Conservation (phyloP, 148 eudicot species). For the Talinum fruticosum region DNA sequence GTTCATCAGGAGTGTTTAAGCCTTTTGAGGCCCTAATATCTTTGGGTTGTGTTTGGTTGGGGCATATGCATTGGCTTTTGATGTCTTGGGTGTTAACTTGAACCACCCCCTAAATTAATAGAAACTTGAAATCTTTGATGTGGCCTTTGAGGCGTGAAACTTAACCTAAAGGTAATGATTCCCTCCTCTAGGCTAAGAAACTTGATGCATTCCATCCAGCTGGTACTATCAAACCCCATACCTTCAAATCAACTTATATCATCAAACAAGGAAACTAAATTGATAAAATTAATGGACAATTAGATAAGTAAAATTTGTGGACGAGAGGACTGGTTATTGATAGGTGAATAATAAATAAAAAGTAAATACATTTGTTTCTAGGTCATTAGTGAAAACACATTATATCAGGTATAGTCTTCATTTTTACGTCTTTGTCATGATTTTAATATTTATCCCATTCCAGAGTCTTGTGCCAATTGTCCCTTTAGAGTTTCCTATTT, state of each 20-base stretch:
- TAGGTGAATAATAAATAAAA: not conserved
- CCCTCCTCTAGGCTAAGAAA: not conserved
- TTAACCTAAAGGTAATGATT: not conserved
- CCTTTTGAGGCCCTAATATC: not conserved
- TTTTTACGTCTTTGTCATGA: no score
- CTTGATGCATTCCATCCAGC: not conserved
- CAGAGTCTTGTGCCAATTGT: no score
- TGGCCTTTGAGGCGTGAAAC: not conserved
- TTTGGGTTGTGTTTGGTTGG: not conserved
- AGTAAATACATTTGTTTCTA: not conserved
- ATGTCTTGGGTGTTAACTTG: not conserved
- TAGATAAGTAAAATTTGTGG: not conserved
- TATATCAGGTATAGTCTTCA: no score
- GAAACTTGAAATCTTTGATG: not conserved
- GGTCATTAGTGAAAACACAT: no score
- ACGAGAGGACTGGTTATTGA: not conserved
- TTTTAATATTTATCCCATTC: no score
- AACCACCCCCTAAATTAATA: no score
- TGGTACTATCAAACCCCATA: not conserved
- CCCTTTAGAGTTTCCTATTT: no score
- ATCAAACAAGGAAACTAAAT: not conserved
- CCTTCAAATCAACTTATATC: not conserved
- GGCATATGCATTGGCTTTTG: not conserved
- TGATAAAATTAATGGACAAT: not conserved
- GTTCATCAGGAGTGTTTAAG: not conserved